Base-by-base conservation (phyloP, 768 basidiomycete species). In the Mycena alexandri region DNA sequence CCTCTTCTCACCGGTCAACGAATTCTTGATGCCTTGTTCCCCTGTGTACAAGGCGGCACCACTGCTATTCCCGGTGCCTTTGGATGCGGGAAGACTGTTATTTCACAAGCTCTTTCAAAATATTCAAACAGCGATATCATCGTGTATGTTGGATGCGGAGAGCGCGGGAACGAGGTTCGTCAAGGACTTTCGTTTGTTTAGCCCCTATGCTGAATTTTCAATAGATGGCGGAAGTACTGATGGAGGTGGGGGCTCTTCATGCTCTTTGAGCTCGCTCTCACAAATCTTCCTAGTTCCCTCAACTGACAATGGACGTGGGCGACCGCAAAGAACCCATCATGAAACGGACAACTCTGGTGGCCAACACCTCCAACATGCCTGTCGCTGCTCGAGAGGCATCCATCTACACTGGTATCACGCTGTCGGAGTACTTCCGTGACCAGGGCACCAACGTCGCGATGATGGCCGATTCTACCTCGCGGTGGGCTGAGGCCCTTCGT, bases 281-380 rank as follows among this genome's bases (percentile, higher is more conserved):
- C 67, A 53, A 58, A 36, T 34, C 51, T 42, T 44, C 6, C 7
- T 63, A 87, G 90, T 94, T 93, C 90, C 98, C 98, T 50, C 83
- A 94, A 79, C 85, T 99, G 34, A 94, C 93, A 2, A 93, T 98
- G 91, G 95, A 98, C 56, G 83, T 97, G 61, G 91, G 87, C 24
- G 90, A 93, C 71, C 94, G 95, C 56, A 90, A 96, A 86, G 98
- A 99, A 79, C 98, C 98, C 38, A 99, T 99, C 85, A 99, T 99
- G 98, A 99, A 99, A 82, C 96, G 98, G 66, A 99, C 98, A 0
- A 95, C 96, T 16, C 89, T 99, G 24, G 96, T 99, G 67, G 98
- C 98, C 71, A 99, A 99, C 79, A 99, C 98, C 3, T 99, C 98
- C 54, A 99, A 99, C 84, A 99, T 99, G 98, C 98, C 98, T 72